Conservation (phyloP, 257 asterid genomes). For the Petunia axillaris region DNA sequence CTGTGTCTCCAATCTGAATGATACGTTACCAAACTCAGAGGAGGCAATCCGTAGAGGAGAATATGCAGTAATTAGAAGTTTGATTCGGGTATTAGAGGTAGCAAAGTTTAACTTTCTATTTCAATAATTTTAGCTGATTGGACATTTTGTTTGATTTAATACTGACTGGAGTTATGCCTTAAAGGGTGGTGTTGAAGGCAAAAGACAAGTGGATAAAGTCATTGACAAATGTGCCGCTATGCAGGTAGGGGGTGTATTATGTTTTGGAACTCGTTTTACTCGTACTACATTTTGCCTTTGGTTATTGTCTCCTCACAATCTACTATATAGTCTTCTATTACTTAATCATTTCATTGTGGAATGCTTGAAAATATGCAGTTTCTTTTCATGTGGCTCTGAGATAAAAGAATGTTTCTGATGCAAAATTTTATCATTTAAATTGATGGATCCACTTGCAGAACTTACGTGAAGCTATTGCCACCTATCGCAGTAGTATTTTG, state of each 20-base stretch:
- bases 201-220: slow-evolving; percentile 92
- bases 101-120: slow-evolving; percentile 33
- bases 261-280: background rate
- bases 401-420: background rate
- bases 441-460: slow-evolving; percentile 58
- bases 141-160: slow-evolving; percentile 41
- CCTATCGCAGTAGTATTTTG: slow-evolving; percentile 86
- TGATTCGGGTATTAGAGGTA: slow-evolving; percentile 96
- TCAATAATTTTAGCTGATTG: slow-evolving; percentile 26
- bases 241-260: slow-evolving; percentile 66
- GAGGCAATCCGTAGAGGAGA: slow-evolving; percentile 95
- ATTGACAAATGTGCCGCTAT: slow-evolving; percentile 96
- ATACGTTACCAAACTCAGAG: slow-evolving; percentile 70
- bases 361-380: slow-evolving; percentile 13
- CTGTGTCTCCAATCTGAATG: slow-evolving; percentile 57
- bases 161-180: slow-evolving; percentile 52
- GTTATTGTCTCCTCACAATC: slow-evolving; percentile 21
- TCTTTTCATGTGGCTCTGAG: slow-evolving; percentile 22
- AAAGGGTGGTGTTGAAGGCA: slow-evolving; percentile 99
- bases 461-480: slow-evolving; percentile 94
- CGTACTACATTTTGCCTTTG: slow-evolving; percentile 28
- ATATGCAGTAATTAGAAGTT: slow-evolving; percentile 92
- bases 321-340: background rate
- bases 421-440: slow-evolving; percentile 27
- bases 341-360: background rate